Conservation (phyloP, 805 yeast genomes). For the Deakozyma indianensis region DNA sequence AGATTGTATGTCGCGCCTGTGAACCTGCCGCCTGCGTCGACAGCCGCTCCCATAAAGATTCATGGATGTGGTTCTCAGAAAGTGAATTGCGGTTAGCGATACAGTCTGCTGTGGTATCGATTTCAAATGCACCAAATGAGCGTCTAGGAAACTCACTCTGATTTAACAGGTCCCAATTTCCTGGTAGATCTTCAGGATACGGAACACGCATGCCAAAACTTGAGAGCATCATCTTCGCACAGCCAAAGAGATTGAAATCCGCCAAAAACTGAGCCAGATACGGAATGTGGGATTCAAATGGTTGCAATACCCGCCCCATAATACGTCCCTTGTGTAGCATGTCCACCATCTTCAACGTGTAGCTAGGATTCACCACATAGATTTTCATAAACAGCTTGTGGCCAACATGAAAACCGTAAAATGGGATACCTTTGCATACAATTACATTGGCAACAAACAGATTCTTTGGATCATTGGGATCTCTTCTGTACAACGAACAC, state of each 20-base stretch:
- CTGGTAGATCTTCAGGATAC: not conserved
- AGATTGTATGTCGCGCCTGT: not conserved
- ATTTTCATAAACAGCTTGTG: constrained; percentile 55
- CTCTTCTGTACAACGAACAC: constrained; percentile 18
- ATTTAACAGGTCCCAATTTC: not conserved
- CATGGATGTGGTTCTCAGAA: constrained; percentile 22
- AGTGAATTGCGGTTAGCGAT: constrained; percentile 40
- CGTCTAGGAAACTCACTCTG: constrained; percentile 31
- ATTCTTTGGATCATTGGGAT: constrained; percentile 6
- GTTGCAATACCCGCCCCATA: constrained; percentile 27
- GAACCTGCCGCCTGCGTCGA: constrained; percentile 33
- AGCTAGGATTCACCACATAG: constrained; percentile 47
- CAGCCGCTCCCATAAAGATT: not conserved
- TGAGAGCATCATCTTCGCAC: constrained; percentile 46
- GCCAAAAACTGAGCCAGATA: constrained; percentile 59
- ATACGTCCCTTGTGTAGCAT: constrained; percentile 31
- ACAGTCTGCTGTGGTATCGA: constrained; percentile 50
- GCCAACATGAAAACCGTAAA: constrained; percentile 71
- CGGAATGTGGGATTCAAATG: constrained; percentile 74
- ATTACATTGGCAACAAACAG: constrained; percentile 19
- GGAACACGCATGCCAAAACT: not conserved
- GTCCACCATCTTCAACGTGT: constrained; percentile 39
- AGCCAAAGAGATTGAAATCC: constrained; percentile 75
- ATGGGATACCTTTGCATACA: constrained; percentile 60
- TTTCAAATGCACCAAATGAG: constrained; percentile 51